phyloP scores from a whole-genome alignment of 306 rosid genomes.

The Rubus idaeus region DNA sequence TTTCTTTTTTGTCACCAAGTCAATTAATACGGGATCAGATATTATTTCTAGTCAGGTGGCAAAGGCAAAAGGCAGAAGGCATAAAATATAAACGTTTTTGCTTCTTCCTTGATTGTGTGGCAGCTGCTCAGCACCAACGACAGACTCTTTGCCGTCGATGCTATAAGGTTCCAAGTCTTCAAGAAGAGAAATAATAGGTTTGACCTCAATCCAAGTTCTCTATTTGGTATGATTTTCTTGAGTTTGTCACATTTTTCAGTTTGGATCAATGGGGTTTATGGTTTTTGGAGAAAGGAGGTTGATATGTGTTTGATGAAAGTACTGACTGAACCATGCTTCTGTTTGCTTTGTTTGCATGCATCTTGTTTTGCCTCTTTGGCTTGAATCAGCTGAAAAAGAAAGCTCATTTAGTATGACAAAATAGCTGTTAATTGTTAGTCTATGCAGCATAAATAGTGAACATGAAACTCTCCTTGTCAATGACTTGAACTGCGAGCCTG shows the following conservation, averaged over 20 bases:
- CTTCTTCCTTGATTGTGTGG: too few relatives aligned
- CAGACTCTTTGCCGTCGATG: too few relatives aligned
- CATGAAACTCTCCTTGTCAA: neutral
- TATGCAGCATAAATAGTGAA: too few relatives aligned
- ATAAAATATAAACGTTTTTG: too few relatives aligned
- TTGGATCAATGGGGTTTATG: neutral
- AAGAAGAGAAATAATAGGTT: neutral
- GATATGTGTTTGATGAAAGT: neutral
- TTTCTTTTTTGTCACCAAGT: too few relatives aligned
- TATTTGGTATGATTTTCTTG: too few relatives aligned
- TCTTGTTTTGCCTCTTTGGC: neutral
- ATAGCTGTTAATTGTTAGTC: neutral
- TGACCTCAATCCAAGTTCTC: too few relatives aligned
- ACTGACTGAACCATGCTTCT: neutral
- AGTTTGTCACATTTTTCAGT: neutral
- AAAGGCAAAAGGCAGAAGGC: too few relatives aligned
- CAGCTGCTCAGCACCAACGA: too few relatives aligned
- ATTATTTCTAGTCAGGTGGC: too few relatives aligned
- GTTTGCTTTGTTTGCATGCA: too few relatives aligned
- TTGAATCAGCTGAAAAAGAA: neutral
- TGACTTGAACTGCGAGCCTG: neutral
- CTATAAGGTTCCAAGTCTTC: neutral
- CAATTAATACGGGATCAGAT: too few relatives aligned
- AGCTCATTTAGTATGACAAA: neutral
- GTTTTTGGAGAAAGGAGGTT: neutral